A percentile compares a stretch with the other conserved stretches of the same genome.
phyloP scores from a whole-genome alignment of 148 eudicot species.

The Heliamphora exappendiculata region DNA sequence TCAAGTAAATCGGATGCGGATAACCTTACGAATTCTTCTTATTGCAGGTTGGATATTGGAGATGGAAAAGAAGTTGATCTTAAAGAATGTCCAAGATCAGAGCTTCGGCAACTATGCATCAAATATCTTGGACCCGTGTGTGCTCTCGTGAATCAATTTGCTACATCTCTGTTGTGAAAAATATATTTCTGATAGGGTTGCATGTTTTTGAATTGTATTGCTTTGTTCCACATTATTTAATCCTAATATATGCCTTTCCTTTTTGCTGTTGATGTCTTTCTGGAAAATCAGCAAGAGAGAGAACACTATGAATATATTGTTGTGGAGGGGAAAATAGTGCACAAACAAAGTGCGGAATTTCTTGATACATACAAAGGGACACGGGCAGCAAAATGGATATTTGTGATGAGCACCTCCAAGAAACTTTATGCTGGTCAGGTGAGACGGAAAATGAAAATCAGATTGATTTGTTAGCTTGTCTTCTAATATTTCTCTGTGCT shows the following conservation, averaged over 20 bases:
- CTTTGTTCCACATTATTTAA: background rate
- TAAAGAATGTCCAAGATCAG: slow-evolving; percentile 62
- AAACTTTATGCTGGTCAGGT: slow-evolving; percentile 81
- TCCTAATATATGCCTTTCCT: background rate
- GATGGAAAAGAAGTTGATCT: slow-evolving; percentile 82
- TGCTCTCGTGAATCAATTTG: slow-evolving; percentile 16
- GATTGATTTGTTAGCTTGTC: background rate
- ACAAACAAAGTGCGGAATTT: slow-evolving; percentile 37
- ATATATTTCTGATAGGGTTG: background rate
- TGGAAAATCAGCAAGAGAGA: slow-evolving; percentile 66
- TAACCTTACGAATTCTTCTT: slow-evolving; percentile 3
- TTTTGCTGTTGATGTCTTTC: background rate
- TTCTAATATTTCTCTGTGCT: background rate
- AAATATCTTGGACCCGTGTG: slow-evolving; percentile 97
- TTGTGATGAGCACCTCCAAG: slow-evolving; percentile 87
- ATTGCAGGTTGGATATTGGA: slow-evolving; percentile 84
- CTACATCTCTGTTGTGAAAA: slow-evolving; percentile 6
- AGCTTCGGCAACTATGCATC: slow-evolving; percentile 72
- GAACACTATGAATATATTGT: slow-evolving; percentile 58
- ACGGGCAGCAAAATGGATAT: slow-evolving; percentile 62
- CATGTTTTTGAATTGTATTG: background rate
- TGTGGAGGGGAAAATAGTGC: slow-evolving; percentile 55
- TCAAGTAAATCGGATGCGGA: background rate
- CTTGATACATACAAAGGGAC: slow-evolving; percentile 51
- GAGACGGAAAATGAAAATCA: slow-evolving; percentile 12